A percentile compares a stretch with the other conserved stretches of the same genome.
These are phyloP conservation scores for Debaryomyces maramus DNA, from an alignment of 805 yeast species.

Conservation along the genomic window DNA sequence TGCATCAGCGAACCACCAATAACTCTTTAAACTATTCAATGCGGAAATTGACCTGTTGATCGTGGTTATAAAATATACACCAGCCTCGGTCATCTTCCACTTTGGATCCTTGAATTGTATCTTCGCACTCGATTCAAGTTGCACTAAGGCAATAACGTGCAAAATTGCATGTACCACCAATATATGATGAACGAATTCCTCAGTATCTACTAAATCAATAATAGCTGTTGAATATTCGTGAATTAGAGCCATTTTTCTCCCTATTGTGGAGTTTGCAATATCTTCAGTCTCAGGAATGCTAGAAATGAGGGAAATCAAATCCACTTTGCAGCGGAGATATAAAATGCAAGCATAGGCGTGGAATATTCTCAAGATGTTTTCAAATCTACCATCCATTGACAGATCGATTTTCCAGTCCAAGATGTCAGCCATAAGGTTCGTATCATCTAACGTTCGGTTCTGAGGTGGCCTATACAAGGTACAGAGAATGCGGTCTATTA, in stretches of 20 bases:
- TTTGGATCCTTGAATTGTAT: not conserved
- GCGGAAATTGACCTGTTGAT: slow-evolving; percentile 4
- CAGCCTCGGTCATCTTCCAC: slow-evolving; percentile 2
- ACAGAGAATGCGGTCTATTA: slow-evolving; percentile 23
- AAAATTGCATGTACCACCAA: slow-evolving; percentile 23
- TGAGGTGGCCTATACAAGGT: slow-evolving; percentile 27
- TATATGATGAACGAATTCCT: slow-evolving; percentile 22
- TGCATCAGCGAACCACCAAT: slow-evolving; percentile 32
- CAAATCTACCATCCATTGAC: slow-evolving; percentile 12
- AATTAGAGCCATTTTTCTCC: slow-evolving; percentile 10
- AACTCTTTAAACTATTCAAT: slow-evolving; percentile 15
- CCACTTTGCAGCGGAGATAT: slow-evolving; percentile 25
- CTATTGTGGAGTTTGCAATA: not conserved
- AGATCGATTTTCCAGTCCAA: slow-evolving; percentile 7
- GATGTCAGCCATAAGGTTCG: slow-evolving; percentile 21
- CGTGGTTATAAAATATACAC: slow-evolving; percentile 1
- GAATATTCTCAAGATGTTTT: slow-evolving; percentile 15
- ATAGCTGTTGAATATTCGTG: slow-evolving; percentile 14
- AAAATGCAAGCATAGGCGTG: slow-evolving; percentile 19
- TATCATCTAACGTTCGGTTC: slow-evolving; percentile 19
- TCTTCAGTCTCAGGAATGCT: slow-evolving; percentile 12
- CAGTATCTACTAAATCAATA: slow-evolving; percentile 9
- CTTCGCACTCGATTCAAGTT: slow-evolving; percentile 21
- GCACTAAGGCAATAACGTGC: slow-evolving; percentile 26
- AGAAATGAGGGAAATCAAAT: slow-evolving; percentile 23